Percentiles rank a stretch among this genome's conserved stretches.
Evolutionary conservation across 2,329 filamentous ascomycete species (phyloP).

Genomic region (Colletotrichum navitas): DNA sequence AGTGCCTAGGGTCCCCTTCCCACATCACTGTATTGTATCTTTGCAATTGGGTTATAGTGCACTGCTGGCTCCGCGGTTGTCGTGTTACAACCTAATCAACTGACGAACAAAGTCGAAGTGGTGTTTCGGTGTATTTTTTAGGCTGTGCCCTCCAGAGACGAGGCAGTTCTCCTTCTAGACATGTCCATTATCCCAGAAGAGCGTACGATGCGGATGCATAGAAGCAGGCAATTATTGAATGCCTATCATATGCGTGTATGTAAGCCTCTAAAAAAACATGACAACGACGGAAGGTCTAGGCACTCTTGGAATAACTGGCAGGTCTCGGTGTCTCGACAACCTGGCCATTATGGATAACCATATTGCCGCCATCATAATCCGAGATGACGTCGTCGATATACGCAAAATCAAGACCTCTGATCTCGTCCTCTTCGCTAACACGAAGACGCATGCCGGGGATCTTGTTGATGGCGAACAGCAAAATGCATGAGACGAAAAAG

Average conservation of each 20-base stretch:
- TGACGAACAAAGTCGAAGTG: background rate
- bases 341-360: constrained; percentile 30
- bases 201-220: background rate
- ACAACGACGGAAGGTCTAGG: background rate
- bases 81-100: too few species aligned
- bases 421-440: constrained; percentile 66
- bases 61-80: background rate
- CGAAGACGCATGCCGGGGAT: constrained; percentile 69
- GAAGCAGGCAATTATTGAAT: background rate
- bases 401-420: constrained; percentile 62
- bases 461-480: constrained; percentile 68
- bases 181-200: too few species aligned
- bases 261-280: background rate
- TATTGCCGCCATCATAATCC: constrained; percentile 25
- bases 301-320: constrained; percentile 14
- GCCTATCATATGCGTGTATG: background rate
- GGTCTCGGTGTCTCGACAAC: constrained; percentile 3
- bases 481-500: constrained; percentile 63
- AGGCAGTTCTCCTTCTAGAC: background rate
- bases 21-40: background rate
- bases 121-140: background rate
- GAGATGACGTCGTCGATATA: constrained; percentile 46
- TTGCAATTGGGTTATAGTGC: background rate
- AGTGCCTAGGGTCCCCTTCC: background rate
- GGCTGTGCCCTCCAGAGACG: background rate